Conservation (phyloP, 805 yeast genomes). For the Saturnispora silvae region DNA sequence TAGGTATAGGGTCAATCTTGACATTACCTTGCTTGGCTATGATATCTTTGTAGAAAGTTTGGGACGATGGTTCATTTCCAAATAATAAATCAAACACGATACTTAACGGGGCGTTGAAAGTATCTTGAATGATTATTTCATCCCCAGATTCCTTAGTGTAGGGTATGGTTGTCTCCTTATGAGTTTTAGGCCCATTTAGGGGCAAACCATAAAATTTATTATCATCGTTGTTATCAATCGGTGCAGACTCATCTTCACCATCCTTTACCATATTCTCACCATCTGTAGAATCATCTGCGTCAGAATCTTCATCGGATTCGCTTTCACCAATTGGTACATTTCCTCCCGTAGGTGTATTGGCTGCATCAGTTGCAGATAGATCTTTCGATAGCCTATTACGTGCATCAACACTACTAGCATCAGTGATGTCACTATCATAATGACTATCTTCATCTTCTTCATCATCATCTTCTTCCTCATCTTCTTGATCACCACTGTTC, state of each 20-base stretch:
- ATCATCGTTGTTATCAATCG: slow-evolving; percentile 15
- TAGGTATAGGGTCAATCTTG: slow-evolving; percentile 42
- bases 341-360: slow-evolving; percentile 12
- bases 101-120: slow-evolving; percentile 51
- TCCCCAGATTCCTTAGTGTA: slow-evolving; percentile 40
- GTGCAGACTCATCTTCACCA: slow-evolving; percentile 14
- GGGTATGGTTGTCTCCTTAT: slow-evolving; percentile 27
- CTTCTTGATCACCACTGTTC: slow-evolving; percentile 16
- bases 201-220: slow-evolving; percentile 30
- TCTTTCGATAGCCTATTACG: not conserved
- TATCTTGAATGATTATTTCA: slow-evolving; percentile 42
- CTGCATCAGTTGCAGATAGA: not conserved
- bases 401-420: slow-evolving; percentile 1
- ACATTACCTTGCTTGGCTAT: slow-evolving; percentile 54
- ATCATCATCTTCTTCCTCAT: slow-evolving; percentile 24
- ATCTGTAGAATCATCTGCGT: slow-evolving; percentile 22
- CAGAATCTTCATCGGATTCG: slow-evolving; percentile 18
- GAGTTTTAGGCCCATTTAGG: slow-evolving; percentile 29
- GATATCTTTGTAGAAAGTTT: slow-evolving; percentile 33
- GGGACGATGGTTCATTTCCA: slow-evolving; percentile 46
- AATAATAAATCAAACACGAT: slow-evolving; percentile 47
- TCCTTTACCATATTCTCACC: slow-evolving; percentile 24
- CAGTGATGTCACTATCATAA: no score
- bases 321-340: slow-evolving; percentile 13
- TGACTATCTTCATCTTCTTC: slow-evolving; percentile 18